These are phyloP conservation scores for Actinomortierella wolfii DNA, from an alignment of 371 early-diverging fungal genomes.

Conservation along the genomic window DNA sequence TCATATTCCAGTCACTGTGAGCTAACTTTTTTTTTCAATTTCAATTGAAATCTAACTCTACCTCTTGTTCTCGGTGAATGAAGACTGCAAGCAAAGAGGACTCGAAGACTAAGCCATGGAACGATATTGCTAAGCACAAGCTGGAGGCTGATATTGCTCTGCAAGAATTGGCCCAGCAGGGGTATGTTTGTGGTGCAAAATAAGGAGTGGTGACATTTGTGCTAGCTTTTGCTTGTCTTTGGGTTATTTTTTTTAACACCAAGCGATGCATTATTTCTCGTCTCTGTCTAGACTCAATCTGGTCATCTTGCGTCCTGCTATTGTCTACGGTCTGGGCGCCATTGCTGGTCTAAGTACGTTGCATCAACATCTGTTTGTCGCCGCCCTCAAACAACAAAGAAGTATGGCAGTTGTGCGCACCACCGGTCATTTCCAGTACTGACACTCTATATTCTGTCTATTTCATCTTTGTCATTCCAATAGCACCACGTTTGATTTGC, in stretches of 20 bases:
- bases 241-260: neutral
- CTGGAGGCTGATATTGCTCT: slow-evolving; percentile 82
- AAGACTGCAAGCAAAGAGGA: slow-evolving; percentile 78
- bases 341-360: slow-evolving; percentile 75
- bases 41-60: neutral
- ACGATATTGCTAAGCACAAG: slow-evolving; percentile 76
- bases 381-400: too few species aligned
- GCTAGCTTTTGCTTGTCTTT: neutral
- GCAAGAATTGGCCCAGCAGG: slow-evolving; percentile 9
- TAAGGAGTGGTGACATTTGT: too few species aligned
- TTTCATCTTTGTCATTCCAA: slow-evolving; percentile 6
- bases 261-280: slow-evolving; percentile 2
- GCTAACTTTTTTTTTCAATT: neutral
- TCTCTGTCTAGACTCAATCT: slow-evolving; percentile 61
- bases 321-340: slow-evolving; percentile 88
- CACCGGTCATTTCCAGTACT: neutral
- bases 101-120: slow-evolving; percentile 85
- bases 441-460: neutral
- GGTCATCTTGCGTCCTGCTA: slow-evolving; percentile 87
- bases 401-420: too few species aligned
- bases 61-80: neutral
- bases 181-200: too few species aligned
- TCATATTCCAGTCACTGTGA: too few species aligned
- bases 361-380: neutral
- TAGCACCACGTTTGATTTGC: slow-evolving; percentile 89